A percentile compares a stretch with the other conserved stretches of the same genome.
phyloP scores from a whole-genome alignment of 2,329 filamentous ascomycete genomes.

The Epichloe sylvatica region DNA sequence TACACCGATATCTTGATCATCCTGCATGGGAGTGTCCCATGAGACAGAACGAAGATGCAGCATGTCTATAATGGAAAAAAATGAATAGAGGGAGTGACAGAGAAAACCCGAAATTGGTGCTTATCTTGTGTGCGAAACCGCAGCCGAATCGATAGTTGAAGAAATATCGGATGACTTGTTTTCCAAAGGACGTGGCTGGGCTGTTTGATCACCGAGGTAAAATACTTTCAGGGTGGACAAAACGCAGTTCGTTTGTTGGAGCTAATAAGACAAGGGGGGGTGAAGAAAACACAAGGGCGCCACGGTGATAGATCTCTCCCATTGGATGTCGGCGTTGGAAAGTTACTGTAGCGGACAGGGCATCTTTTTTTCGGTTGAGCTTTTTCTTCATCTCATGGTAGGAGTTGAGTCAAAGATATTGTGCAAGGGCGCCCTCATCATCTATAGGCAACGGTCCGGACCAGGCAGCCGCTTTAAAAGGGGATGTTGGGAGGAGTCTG shows the following conservation, averaged over 20 bases:
- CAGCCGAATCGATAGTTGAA: not conserved
- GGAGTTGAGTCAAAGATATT: conserved; percentile 9
- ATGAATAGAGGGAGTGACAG: not conserved
- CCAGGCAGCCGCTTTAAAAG: conserved; percentile 34
- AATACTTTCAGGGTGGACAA: not conserved
- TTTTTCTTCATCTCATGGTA: conserved; percentile 11
- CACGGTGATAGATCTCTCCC: not conserved
- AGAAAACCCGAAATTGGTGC: not conserved
- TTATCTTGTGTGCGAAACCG: not conserved
- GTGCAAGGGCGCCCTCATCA: conserved; percentile 9
- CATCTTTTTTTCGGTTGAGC: not conserved
- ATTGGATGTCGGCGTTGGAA: not conserved
- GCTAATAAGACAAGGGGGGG: not conserved
- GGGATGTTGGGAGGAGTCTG: conserved; percentile 45
- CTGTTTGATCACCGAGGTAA: not conserved
- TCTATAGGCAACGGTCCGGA: not conserved
- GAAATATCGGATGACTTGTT: not conserved
- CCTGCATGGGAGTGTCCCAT: not conserved
- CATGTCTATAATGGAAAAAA: not conserved
- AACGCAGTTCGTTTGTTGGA: not conserved
- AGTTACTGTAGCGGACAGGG: not conserved
- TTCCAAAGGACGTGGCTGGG: not conserved
- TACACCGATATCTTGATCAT: not conserved
- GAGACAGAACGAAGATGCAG: not conserved
- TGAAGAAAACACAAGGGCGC: not conserved